Conservation (phyloP, 129 eudicot species). For the Artemisia argyi region DNA sequence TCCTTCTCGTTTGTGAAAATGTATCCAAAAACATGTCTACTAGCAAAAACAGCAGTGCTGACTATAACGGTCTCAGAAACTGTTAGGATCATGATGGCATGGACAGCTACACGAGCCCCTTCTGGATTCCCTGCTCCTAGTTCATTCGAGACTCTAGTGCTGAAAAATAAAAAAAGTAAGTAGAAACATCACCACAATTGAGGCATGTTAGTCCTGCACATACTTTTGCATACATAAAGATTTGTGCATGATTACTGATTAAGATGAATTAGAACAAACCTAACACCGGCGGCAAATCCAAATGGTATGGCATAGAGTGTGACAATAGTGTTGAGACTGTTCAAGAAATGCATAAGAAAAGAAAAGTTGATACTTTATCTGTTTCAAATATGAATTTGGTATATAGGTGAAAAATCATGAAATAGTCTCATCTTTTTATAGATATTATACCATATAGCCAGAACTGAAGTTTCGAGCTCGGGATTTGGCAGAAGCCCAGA, state of each 20-base stretch:
- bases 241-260: neutral
- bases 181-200: neutral
- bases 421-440: neutral
- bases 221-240: neutral
- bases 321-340: constrained; percentile 7
- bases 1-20: constrained; percentile 8
- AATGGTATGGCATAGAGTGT: constrained; percentile 9
- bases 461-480: constrained; percentile 14
- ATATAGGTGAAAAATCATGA: neutral
- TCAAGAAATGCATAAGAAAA: neutral
- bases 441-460: constrained; percentile 1
- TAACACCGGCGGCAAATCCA: constrained; percentile 7
- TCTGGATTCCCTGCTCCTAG: constrained; percentile 16
- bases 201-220: neutral
- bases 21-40: constrained; percentile 3
- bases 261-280: constrained; percentile 1
- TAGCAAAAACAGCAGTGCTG: neutral
- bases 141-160: constrained; percentile 15
- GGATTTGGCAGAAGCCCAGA: constrained; percentile 14
- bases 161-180: neutral
- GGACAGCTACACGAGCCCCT: constrained; percentile 12
- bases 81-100: neutral
- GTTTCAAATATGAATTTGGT: neutral
- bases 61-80: neutral
- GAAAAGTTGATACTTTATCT: neutral